Evolutionary conservation across 2,329 filamentous ascomycete species (phyloP), one percentile per base, ranked within the genome.

Genomic region (Bipolaris sorokiniana): DNA sequence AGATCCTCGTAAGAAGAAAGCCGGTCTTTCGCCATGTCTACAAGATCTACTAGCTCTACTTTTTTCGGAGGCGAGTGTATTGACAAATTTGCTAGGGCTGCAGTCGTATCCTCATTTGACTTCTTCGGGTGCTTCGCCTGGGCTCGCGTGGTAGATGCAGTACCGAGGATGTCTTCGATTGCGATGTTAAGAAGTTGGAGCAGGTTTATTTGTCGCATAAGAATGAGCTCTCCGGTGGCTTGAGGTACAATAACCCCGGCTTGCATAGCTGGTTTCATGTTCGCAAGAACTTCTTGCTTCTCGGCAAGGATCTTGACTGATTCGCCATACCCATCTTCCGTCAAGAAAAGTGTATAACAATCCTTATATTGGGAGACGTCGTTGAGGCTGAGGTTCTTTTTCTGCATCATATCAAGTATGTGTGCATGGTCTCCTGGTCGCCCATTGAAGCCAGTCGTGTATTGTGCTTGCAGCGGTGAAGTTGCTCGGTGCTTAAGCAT

Each of bases 141-240:
- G 23, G 63, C 51, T 11, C 54, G 59, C 23, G 72, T 71, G 68
- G 66, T 66, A 0, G 78, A 79, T 3, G 74, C 77, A 36, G 68
- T 57, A 0, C 80, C 72, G 1, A 83, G 68, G 28, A 83, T 78
- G 37, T 79, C 73, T 1, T 79, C 77, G 4, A 83, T 65, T 1
- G 80, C 62, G n/a, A 79, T 71, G 53, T 77, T 79, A 28, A 83
- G 76, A 5, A 15, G 10, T 46, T 78, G 75, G 0, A 82, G 38
- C 0, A 81, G 33, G 22, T 59, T 65, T 1, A 63, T 38, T 53
- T 83, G 80, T 57, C 81, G 73, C 37, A 61, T 28, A 1, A 83
- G 56, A 11, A 84, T 68, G 1, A 82, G 63, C 33, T 69, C 55
- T 9, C 64, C 62, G 7, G 47, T 60, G 46, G 48, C 50, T 37